Percentiles rank a stretch among this genome's conserved stretches.
These are phyloP conservation scores for Naganishia kalamii DNA, from an alignment of 768 basidiomycete species.

Conservation along the genomic window DNA sequence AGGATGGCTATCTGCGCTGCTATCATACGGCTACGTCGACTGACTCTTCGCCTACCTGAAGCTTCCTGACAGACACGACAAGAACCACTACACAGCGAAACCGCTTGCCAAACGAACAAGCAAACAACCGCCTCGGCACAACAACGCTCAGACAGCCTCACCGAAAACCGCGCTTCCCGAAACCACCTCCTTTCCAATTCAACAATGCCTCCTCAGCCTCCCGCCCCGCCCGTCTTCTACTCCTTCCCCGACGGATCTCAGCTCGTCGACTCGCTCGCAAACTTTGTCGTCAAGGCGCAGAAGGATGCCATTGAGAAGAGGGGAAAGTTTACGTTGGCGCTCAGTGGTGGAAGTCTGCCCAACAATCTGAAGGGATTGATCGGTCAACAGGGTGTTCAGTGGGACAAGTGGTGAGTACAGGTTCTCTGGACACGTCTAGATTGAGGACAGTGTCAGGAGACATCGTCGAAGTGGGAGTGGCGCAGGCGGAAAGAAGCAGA, in stretches of 20 bases:
- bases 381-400: slow-evolving; percentile 60
- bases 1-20: too few relatives aligned
- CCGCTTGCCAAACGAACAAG: too few relatives aligned
- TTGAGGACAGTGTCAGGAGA: neutral
- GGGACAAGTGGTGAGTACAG: slow-evolving; percentile 79
- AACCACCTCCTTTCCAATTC: neutral
- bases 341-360: slow-evolving; percentile 89
- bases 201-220: slow-evolving; percentile 39
- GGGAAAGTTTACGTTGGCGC: slow-evolving; percentile 81
- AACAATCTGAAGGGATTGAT: slow-evolving; percentile 65
- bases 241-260: slow-evolving; percentile 58
- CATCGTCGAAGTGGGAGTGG: neutral
- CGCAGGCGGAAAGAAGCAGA: neutral
- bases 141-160: too few relatives aligned
- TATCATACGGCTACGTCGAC: too few relatives aligned
- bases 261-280: slow-evolving; percentile 64
- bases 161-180: neutral
- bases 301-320: slow-evolving; percentile 81
- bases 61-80: too few relatives aligned
- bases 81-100: too few relatives aligned
- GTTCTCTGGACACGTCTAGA: neutral
- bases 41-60: too few relatives aligned
- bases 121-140: too few relatives aligned
- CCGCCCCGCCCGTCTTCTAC: slow-evolving; percentile 63
- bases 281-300: slow-evolving; percentile 79